Conservation (phyloP, 768 basidiomycete genomes). For the Mycena venus region DNA sequence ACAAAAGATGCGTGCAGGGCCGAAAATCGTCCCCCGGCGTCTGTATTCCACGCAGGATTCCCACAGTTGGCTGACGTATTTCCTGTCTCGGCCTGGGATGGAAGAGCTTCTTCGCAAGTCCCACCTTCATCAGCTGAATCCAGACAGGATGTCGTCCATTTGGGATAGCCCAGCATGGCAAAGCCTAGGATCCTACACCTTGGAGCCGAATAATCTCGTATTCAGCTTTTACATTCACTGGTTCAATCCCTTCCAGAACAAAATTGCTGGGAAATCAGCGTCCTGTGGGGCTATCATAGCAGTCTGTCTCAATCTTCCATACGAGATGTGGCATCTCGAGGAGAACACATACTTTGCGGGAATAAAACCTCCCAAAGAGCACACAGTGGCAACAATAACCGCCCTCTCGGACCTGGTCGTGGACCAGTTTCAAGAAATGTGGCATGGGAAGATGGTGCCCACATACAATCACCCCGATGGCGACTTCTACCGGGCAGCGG, state of each 20-base stretch:
- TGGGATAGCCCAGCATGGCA: conserved; percentile 29
- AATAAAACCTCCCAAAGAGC: conserved; percentile 27
- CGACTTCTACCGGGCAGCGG: conserved; percentile 14
- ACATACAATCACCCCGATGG: conserved; percentile 31
- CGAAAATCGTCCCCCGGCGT: conserved; percentile 15
- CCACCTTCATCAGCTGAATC: background rate
- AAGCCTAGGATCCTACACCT: conserved; percentile 18
- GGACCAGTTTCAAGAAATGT: conserved; percentile 21
- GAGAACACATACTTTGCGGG: conserved; percentile 37
- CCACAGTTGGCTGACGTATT: conserved; percentile 10
- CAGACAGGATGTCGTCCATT: background rate
- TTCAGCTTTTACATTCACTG: conserved; percentile 26
- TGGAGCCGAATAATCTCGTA: conserved; percentile 10
- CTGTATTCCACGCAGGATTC: conserved; percentile 17
- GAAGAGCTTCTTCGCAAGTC: conserved; percentile 21
- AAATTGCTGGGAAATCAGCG: conserved; percentile 26
- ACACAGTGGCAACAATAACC: background rate
- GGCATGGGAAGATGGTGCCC: conserved; percentile 14
- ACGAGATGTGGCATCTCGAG: conserved; percentile 26
- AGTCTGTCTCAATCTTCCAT: conserved; percentile 41
- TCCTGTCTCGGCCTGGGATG: conserved; percentile 21
- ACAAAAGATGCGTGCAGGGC: conserved; percentile 8
- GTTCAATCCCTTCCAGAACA: conserved; percentile 37
- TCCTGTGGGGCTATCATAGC: conserved; percentile 31
- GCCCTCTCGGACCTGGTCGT: background rate